Conservation (phyloP, 2,329 filamentous ascomycete genomes). For the Nannizzia gypsea region DNA sequence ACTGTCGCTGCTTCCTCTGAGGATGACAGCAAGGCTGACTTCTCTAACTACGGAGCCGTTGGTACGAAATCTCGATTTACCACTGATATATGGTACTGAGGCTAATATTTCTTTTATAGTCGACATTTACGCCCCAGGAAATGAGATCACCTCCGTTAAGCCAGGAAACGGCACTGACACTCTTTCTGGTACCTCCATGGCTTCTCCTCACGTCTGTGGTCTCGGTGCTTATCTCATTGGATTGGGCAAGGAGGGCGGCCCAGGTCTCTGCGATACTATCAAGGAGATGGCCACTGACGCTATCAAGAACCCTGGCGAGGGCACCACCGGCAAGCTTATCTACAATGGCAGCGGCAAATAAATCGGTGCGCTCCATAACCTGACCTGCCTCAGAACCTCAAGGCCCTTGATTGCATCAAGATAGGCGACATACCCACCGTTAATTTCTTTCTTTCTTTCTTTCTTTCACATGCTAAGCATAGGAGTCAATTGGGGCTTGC, state of each 20-base stretch:
- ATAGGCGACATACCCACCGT: background rate
- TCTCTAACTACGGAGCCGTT: conserved; percentile 29
- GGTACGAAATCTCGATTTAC: background rate
- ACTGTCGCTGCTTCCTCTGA: conserved; percentile 32
- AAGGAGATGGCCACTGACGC: conserved; percentile 38
- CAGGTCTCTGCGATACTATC: conserved; percentile 38
- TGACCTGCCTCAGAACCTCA: background rate
- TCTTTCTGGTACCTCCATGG: conserved; percentile 28
- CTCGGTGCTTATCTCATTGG: conserved; percentile 42
- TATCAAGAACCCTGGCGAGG: conserved; percentile 14
- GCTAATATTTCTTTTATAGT: conserved; percentile 20
- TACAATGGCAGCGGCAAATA: conserved; percentile 16
- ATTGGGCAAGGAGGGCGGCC: conserved; percentile 39
- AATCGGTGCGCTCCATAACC: background rate
- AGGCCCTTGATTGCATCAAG: background rate
- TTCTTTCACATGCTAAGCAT: background rate
- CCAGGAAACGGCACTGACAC: conserved; percentile 36
- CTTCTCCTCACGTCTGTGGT: conserved; percentile 39
- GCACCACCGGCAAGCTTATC: conserved; percentile 21
- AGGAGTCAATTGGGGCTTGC: background rate
- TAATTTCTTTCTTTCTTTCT: background rate
- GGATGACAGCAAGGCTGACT: conserved; percentile 25
- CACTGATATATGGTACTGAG: background rate
- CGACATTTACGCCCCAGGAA: conserved; percentile 48
- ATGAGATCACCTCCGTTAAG: conserved; percentile 41